Conservation (phyloP, 768 basidiomycete species). For the Mycena vitilis region DNA sequence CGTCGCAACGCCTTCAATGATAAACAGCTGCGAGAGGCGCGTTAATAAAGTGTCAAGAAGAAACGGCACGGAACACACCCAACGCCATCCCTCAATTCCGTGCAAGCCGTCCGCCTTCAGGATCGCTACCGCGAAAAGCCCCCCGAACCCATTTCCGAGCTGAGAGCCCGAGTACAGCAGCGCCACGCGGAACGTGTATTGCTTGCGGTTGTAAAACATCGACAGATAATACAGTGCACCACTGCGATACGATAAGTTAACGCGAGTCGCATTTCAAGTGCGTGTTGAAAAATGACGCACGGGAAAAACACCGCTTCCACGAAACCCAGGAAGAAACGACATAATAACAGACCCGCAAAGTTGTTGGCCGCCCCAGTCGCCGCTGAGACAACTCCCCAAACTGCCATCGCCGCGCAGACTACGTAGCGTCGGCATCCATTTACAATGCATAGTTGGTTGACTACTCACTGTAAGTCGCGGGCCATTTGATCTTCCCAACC, state of each 20-base stretch:
- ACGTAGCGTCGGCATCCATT: background rate
- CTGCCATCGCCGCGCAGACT: constrained; percentile 31
- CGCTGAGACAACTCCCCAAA: constrained; percentile 33
- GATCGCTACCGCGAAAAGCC: constrained; percentile 61
- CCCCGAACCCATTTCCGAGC: constrained; percentile 65
- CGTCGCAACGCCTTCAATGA: constrained; percentile 59
- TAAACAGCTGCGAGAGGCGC: constrained; percentile 54
- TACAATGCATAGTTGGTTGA: too few relatives aligned
- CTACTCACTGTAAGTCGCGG: constrained; percentile 28
- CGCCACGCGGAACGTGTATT: constrained; percentile 46
- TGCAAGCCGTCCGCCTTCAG: constrained; percentile 59
- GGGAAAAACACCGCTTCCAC: constrained; percentile 63
- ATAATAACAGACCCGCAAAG: constrained; percentile 55
- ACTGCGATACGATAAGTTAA: constrained; percentile 46
- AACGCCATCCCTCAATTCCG: constrained; percentile 66
- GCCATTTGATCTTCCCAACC: constrained; percentile 31
- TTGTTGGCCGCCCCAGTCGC: constrained; percentile 39
- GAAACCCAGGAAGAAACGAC: constrained; percentile 66
- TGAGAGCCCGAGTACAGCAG: constrained; percentile 63
- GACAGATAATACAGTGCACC: constrained; percentile 23
- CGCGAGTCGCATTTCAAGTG: too few relatives aligned
- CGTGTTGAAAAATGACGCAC: constrained; percentile 44
- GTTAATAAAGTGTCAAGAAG: background rate
- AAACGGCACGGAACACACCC: constrained; percentile 27
- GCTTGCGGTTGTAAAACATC: constrained; percentile 32